Evolutionary conservation across 768 basidiomycete genomes (phyloP), one percentile per base, ranked within the genome.

Genomic region (Hygrocybe punicea): DNA sequence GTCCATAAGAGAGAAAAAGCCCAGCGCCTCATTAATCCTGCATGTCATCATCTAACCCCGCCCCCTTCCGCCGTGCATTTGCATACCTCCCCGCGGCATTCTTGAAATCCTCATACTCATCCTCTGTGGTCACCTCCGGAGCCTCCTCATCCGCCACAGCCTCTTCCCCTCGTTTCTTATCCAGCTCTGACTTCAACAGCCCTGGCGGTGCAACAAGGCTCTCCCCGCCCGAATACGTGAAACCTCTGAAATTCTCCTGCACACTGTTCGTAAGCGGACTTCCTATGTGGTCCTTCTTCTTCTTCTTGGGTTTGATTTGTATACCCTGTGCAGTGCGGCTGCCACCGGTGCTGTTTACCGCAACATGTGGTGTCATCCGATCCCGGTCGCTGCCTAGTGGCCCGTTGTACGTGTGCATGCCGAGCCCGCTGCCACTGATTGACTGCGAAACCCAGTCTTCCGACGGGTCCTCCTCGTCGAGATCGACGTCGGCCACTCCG

Each of bases 171-270:
- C 21, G 17, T 24, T 55, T 34, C 6, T 61, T 61, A 54, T 71
- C 63, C 33, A 55, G 63, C 9, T 60, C 58, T 47, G 69, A 64
- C 51, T 62, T 67, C 51, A 79, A 65, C 42, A 76, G 63, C 6
- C 79, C 79, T 51, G 73, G 72, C n/a, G 76, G 71, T 10, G 73
- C 76, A 5, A 77, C 69, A 29, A 89, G 70, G 55, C 84, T 85
- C 74, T 89, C 87, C 23, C 85, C 86, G 50, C 88, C 89, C 25
- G 84, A 85, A 67, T 87, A 92, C 7, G 90, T 95, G 78, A 98
- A 98, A 17, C 96, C 96, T 46, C 88, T 82, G 72, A 98, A 98
- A 69, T 97, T 93, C 75, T 95, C 95, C 75, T 98, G 95, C 46
- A 98, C 91, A 66, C 88, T 91, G 69, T 78, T 91, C 60, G 94